Evolutionary conservation across 1,139 yeast species (phyloP).

Genomic region (Yamadazyma triangularis): DNA sequence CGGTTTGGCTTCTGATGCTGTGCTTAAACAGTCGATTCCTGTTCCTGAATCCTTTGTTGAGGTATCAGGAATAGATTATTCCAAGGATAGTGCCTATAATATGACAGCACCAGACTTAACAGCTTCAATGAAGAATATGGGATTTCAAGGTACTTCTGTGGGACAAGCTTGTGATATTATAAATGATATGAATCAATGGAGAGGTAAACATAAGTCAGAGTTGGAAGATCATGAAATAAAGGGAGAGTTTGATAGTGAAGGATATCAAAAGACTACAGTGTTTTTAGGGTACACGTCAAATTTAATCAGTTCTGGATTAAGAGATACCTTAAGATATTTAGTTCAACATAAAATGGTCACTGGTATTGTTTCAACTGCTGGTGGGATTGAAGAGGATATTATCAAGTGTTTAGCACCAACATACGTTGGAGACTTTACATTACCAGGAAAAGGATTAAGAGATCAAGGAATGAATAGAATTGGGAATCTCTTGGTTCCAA

Average conservation of each 20-base stretch:
- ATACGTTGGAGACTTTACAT: conserved; percentile 82
- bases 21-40: conserved; percentile 78
- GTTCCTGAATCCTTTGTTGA: conserved; percentile 74
- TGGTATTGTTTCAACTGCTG: conserved; percentile 93
- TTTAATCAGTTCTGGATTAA: conserved; percentile 86
- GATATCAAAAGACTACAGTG: conserved; percentile 81
- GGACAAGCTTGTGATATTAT: conserved; percentile 88
- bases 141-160: conserved; percentile 92
- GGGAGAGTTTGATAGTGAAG: conserved; percentile 76
- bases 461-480: conserved; percentile 97
- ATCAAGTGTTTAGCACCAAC: conserved; percentile 96
- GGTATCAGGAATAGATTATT: conserved; percentile 87
- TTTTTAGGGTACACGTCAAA: conserved; percentile 97
- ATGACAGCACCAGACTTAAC: conserved; percentile 77
- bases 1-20: conserved; percentile 78
- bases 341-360: conserved; percentile 93
- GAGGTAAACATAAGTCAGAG: conserved; percentile 67
- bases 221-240: conserved; percentile 64
- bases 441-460: conserved; percentile 77
- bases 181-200: conserved; percentile 87
- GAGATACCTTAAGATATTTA: conserved; percentile 83
- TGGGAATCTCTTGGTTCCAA: conserved; percentile 94
- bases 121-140: conserved; percentile 86
- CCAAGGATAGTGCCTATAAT: conserved; percentile 61
- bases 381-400: conserved; percentile 96